Conservation (phyloP, 1,284 basidiomycete species). For the Ceratobasidium theobromae region DNA sequence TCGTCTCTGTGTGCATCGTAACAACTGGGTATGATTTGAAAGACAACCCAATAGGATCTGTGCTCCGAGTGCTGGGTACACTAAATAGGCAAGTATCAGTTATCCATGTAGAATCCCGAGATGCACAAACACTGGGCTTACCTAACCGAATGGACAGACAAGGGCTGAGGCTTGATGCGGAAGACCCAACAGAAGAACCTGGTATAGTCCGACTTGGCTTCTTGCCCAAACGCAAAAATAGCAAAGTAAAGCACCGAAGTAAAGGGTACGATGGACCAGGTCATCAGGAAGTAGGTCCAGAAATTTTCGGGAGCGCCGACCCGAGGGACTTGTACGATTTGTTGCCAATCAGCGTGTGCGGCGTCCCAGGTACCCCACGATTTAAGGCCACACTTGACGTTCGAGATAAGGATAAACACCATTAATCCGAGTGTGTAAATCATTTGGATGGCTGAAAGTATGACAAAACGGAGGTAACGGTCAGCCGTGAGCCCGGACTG, state of each 20-base stretch:
- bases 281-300: constrained; percentile 19
- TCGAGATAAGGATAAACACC: constrained; percentile 35
- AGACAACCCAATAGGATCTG: background rate
- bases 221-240: constrained; percentile 46
- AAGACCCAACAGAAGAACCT: constrained; percentile 19
- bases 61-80: background rate
- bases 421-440: constrained; percentile 39
- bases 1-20: constrained; percentile 22
- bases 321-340: constrained; percentile 35
- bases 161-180: constrained; percentile 9
- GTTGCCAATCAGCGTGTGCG: constrained; percentile 41
- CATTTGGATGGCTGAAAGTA: constrained; percentile 51
- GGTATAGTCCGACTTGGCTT: constrained; percentile 42
- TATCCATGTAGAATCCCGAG: background rate
- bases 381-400: constrained; percentile 29
- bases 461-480: constrained; percentile 58
- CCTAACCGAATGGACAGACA: background rate
- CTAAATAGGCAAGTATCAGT: background rate
- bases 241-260: constrained; percentile 44
- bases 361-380: constrained; percentile 42
- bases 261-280: constrained; percentile 38
- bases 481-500: constrained; percentile 48
- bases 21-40: background rate
- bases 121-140: background rate
- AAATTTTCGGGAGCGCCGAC: constrained; percentile 17